Conservation (phyloP, 1,139 yeast genomes). For the Hanseniaspora gamundiae region DNA sequence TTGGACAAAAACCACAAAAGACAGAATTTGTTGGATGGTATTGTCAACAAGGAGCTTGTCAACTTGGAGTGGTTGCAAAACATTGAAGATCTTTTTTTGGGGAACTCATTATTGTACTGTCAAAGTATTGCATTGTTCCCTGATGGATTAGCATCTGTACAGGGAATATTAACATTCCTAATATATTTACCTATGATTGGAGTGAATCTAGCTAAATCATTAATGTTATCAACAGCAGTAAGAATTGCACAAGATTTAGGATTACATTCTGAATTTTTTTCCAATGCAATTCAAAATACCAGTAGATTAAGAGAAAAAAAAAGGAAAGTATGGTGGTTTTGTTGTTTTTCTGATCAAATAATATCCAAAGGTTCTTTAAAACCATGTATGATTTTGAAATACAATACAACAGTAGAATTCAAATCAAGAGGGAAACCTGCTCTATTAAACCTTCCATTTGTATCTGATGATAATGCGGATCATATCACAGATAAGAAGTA, state of each 20-base stretch:
- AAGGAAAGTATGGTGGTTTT: slow-evolving; percentile 11
- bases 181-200: slow-evolving; percentile 8
- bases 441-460: slow-evolving; percentile 3
- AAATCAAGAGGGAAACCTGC: slow-evolving; percentile 3
- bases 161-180: slow-evolving; percentile 8
- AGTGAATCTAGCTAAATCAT: slow-evolving; percentile 7
- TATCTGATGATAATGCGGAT: slow-evolving; percentile 1
- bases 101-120: slow-evolving; percentile 9
- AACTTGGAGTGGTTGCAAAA: slow-evolving; percentile 5
- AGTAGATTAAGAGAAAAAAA: slow-evolving; percentile 6
- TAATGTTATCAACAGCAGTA: slow-evolving; percentile 10
- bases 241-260: slow-evolving; percentile 12
- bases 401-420: slow-evolving; percentile 9
- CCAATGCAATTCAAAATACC: slow-evolving; percentile 6
- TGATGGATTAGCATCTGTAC: slow-evolving; percentile 10
- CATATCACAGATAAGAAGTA: slow-evolving; percentile 1
- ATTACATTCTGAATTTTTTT: slow-evolving; percentile 10
- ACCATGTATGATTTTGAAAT: slow-evolving; percentile 10
- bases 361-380: slow-evolving; percentile 7
- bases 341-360: slow-evolving; percentile 9
- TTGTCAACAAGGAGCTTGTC: not conserved
- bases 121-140: slow-evolving; percentile 10
- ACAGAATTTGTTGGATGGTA: not conserved
- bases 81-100: slow-evolving; percentile 10
- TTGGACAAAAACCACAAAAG: not conserved